Evolutionary conservation across 2,329 filamentous ascomycete genomes (phyloP), one percentile per base, ranked within the genome.

Genomic region (Trichoderma koningiopsis): DNA sequence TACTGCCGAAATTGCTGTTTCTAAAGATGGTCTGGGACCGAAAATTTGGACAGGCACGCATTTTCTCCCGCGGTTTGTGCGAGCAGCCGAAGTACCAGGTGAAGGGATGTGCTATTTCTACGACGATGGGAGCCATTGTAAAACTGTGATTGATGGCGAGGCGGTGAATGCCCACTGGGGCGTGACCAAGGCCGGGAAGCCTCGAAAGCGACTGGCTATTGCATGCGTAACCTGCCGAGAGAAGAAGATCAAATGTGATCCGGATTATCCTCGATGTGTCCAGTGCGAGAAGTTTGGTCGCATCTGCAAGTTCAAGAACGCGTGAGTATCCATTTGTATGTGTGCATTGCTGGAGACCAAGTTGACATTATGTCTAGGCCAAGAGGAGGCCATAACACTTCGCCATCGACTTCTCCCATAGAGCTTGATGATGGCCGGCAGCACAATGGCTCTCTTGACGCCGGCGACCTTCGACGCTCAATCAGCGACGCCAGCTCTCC

Each of bases 171-270:
- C 94, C 1, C 92, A 93, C 73, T 97, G 94, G 94, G 94, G 94
- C 19, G 89, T 97, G 11, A 97, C 94, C 43, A 97, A 97, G 81
- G 94, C 94, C 2, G 94, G 94, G 16, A 97, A 97, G 82, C 94
- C 94, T 59, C 88, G 94, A 73, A 97, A 97, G 82, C 87, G 94
- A 68, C 85, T 97, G 68, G 94, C 94, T 29, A 94, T 97, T 78
- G 93, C 93, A n/a, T 97, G 94, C 77, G 86, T 97, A 70, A 96
- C 93, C 14, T 97, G 94, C 78, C 88, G 94, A 62, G 94, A 97
- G 81, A 97, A 97, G 88, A 97, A 97, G 85, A 97, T 97, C 82
- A 97, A 97, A 80, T 97, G 94, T 76, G 93, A 97, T 73, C 94
- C 94, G 1, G 93, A 94, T 74, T 91, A 89, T 72, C 92, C 92